phyloP scores from a whole-genome alignment of 768 basidiomycete species.

The Jaapia argillacea region DNA sequence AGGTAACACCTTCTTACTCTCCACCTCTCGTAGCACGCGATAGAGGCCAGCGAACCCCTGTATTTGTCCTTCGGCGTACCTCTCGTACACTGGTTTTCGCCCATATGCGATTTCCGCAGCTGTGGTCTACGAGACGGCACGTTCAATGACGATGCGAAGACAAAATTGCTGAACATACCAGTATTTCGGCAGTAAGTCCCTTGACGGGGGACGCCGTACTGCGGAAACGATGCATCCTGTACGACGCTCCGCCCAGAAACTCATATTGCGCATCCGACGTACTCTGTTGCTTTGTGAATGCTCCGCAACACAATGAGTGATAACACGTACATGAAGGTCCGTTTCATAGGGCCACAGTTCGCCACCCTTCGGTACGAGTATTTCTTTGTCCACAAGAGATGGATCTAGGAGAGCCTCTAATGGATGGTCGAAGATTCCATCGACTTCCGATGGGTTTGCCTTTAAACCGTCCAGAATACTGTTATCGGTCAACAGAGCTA shows the following conservation, averaged over 20 bases:
- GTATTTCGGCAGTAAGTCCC: slow-evolving; percentile 74
- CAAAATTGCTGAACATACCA: slow-evolving; percentile 46
- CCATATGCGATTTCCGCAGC: slow-evolving; percentile 60
- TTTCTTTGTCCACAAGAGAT: slow-evolving; percentile 29
- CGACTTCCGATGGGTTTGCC: slow-evolving; percentile 61
- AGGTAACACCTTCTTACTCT: too few relatives aligned
- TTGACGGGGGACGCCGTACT: slow-evolving; percentile 73
- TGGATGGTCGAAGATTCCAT: slow-evolving; percentile 72
- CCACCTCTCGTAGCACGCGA: slow-evolving; percentile 2
- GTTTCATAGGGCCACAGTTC: slow-evolving; percentile 77
- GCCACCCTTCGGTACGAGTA: slow-evolving; percentile 45
- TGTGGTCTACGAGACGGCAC: slow-evolving; percentile 34
- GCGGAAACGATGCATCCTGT: slow-evolving; percentile 81
- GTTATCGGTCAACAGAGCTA: slow-evolving; percentile 54
- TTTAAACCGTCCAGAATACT: slow-evolving; percentile 39
- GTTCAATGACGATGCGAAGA: too few relatives aligned
- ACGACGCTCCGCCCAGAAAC: slow-evolving; percentile 40
- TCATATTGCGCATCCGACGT: slow-evolving; percentile 39
- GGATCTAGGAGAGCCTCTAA: slow-evolving; percentile 67
- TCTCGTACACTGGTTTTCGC: slow-evolving; percentile 36
- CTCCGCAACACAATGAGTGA: background rate
- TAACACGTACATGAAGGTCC: slow-evolving; percentile 57
- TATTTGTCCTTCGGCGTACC: slow-evolving; percentile 46
- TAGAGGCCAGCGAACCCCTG: slow-evolving; percentile 13
- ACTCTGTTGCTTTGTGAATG: slow-evolving; percentile 41